Percentiles rank a stretch among this genome's conserved stretches.
Conservation (phyloP, 2,329 filamentous ascomycete species). For the Cryphonectria carpinicola region DNA sequence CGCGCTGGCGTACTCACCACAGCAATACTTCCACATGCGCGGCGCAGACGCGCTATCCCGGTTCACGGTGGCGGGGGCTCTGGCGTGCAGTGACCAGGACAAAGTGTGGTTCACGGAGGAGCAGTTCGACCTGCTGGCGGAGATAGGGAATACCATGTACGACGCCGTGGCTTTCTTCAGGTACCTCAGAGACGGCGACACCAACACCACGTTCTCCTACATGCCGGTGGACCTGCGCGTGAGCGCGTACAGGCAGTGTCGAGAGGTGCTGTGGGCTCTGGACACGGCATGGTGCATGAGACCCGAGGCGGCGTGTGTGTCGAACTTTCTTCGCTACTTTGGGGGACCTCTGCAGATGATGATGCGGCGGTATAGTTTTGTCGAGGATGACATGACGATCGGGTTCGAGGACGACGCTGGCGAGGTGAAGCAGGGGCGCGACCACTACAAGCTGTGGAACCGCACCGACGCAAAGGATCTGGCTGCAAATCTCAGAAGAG, state of each 20-base stretch:
- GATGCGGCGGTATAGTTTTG: slow-evolving; percentile 41
- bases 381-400: slow-evolving; percentile 39
- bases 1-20: slow-evolving; percentile 34
- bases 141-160: slow-evolving; percentile 38
- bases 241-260: slow-evolving; percentile 31
- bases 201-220: slow-evolving; percentile 40
- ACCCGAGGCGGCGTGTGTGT: slow-evolving; percentile 16
- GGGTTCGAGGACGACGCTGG: slow-evolving; percentile 34
- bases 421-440: slow-evolving; percentile 33
- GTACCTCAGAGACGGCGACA: slow-evolving; percentile 40
- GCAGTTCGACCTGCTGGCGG: slow-evolving; percentile 31
- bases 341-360: slow-evolving; percentile 41
- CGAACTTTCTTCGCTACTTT: slow-evolving; percentile 37
- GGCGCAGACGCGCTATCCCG: slow-evolving; percentile 40
- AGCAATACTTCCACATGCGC: slow-evolving; percentile 39
- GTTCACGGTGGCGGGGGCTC: slow-evolving; percentile 38
- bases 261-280: slow-evolving; percentile 41
- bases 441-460: slow-evolving; percentile 41
- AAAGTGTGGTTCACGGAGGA: slow-evolving; percentile 34
- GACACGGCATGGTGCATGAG: slow-evolving; percentile 34
- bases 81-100: slow-evolving; percentile 39
- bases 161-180: slow-evolving; percentile 41
- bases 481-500: too few relatives aligned
- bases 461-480: slow-evolving; percentile 22
- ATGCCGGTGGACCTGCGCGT: slow-evolving; percentile 33